These are phyloP conservation scores for Astrothelium macrocarpum DNA, from an alignment of 495 filamentous ascomycete genomes.

Conservation along the genomic window DNA sequence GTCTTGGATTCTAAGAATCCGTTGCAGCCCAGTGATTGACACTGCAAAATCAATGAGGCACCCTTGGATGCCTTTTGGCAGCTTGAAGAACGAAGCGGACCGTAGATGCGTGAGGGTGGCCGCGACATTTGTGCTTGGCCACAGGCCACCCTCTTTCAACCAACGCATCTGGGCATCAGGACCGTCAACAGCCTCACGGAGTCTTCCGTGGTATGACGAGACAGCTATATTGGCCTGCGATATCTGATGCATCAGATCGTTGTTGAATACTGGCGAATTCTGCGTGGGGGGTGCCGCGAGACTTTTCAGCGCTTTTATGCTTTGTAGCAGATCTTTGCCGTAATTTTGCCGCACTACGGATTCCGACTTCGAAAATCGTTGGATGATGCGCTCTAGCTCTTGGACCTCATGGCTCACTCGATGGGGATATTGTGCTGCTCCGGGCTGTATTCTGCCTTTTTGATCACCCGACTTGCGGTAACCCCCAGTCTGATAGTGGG, in stretches of 20 bases:
- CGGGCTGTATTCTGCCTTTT: background rate
- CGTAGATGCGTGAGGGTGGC: conserved; percentile 45
- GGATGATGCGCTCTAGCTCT: conserved; percentile 34
- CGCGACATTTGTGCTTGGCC: conserved; percentile 43
- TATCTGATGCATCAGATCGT: conserved; percentile 13
- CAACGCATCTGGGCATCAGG: conserved; percentile 34
- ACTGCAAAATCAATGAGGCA: conserved; percentile 30
- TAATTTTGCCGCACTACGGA: conserved; percentile 31
- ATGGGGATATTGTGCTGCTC: no score
- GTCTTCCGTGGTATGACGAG: conserved; percentile 10
- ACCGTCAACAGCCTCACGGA: conserved; percentile 24
- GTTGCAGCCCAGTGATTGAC: conserved; percentile 35
- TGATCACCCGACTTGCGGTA: background rate
- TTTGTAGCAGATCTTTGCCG: conserved; percentile 34
- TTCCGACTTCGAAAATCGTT: conserved; percentile 22
- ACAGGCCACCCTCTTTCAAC: conserved; percentile 41
- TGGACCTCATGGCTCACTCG: background rate
- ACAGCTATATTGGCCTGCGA: conserved; percentile 15
- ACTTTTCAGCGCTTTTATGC: conserved; percentile 26
- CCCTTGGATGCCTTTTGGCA: conserved; percentile 34
- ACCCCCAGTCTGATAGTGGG: background rate
- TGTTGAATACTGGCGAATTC: background rate
- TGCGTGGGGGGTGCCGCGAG: background rate
- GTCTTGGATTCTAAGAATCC: conserved; percentile 32
- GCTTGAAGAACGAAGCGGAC: conserved; percentile 24